Base-by-base conservation (phyloP, 108 stramenopile species). In the Cyclostephanos invisitatus region DNA sequence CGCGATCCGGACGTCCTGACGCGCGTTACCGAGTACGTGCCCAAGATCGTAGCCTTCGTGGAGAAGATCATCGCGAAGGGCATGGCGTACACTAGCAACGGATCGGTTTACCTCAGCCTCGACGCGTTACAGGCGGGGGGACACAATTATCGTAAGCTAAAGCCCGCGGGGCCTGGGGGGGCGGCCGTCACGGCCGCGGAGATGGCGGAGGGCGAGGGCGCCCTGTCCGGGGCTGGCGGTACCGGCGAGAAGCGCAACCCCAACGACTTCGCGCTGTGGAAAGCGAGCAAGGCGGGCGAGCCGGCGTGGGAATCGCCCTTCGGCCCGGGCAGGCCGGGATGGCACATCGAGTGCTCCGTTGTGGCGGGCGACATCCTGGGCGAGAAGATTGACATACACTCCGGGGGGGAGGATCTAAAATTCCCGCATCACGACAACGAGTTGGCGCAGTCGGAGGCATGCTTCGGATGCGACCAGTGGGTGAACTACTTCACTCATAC, bases 361-460 rank as follows among this genome's bases (percentile, higher is more conserved):
- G 97, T 98, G 92, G 96, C 96, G 5, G 86, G 89, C 48, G 88
- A 96, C 62, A 83, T 97, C 17, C 84, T 98, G 46, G 91, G 90
- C 11, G 67, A 83, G 59, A 28, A 79, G 42, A 83, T 98, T 69
- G 98, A 98, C 72, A 87, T 98, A 54, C 98, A 98, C 72, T 83
- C 90, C 35, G 99, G 99, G 10, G 99, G 99, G 11, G 83, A 95
- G 37, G 99, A 99, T 78, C 84, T 99, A n/a, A 93, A 96, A 80
- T 99, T 99, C 75, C 99, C 99, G 9, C 99, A 99, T 73, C 99
- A 99, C 77, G 99, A 99, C 80, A 99, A 99, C 71, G 99, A 99
- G 73, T 88, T 99, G 72, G 99, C 99, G 3, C 99, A 99, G 84
- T 88, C 91, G 12, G 91, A 92, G 64, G 91, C 94, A 42, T 87